These are phyloP conservation scores for Phytophthora fragariae DNA, from an alignment of 352 stramenopile genomes.

Conservation along the genomic window DNA sequence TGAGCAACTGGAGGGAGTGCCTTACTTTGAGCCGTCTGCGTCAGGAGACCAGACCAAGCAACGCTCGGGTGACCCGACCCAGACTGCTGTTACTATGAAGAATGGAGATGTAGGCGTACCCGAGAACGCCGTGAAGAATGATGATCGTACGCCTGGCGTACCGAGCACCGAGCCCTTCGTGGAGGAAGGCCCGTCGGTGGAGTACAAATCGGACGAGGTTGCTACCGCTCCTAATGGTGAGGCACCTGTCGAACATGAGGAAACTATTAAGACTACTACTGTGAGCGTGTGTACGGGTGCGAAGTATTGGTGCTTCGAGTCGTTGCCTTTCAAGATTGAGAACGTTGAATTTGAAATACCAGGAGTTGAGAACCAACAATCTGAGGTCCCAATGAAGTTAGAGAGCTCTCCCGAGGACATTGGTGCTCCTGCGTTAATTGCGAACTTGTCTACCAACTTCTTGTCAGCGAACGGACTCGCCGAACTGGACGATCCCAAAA, in stretches of 20 bases:
- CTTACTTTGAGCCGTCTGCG: neutral
- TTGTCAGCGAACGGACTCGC: neutral
- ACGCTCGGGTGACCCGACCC: neutral
- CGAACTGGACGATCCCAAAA: neutral
- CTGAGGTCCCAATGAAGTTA: too few species aligned
- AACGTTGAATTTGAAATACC: neutral
- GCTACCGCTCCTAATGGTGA: neutral
- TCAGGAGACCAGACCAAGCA: neutral
- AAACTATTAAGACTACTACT: neutral
- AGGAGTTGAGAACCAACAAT: neutral
- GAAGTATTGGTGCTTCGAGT: neutral
- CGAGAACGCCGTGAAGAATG: neutral
- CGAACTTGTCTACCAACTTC: neutral
- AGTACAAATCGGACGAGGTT: neutral
- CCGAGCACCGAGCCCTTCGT: neutral
- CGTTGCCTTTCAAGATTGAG: neutral
- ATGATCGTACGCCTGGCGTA: neutral
- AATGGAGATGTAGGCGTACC: neutral
- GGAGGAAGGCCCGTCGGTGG: neutral
- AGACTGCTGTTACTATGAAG: neutral
- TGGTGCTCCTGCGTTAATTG: neutral
- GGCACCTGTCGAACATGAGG: neutral
- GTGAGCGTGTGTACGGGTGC: neutral
- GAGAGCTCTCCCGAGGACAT: neutral
- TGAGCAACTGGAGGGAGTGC: neutral